Conservation (phyloP, 2,329 filamentous ascomycete genomes). For the Beauveria australis region DNA sequence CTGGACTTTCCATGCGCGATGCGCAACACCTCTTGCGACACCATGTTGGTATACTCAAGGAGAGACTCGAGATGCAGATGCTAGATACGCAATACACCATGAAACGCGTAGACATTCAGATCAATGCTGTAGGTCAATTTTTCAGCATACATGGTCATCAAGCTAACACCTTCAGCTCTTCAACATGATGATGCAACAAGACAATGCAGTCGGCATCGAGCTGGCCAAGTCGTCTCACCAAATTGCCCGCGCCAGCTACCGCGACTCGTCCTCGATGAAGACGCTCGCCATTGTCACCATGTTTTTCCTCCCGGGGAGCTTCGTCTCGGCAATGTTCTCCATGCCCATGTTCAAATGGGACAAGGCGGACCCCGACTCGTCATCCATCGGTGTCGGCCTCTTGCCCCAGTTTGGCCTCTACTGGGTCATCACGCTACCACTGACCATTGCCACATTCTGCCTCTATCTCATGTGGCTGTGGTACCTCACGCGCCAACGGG, state of each 20-base stretch:
- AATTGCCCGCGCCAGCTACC: slow-evolving; percentile 28
- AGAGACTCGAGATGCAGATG: slow-evolving; percentile 27
- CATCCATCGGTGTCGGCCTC: slow-evolving; percentile 21
- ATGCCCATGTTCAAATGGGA: slow-evolving; percentile 28
- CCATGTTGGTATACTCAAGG: slow-evolving; percentile 22
- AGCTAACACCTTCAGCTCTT: slow-evolving; percentile 21
- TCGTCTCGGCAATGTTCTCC: slow-evolving; percentile 34
- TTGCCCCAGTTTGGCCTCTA: slow-evolving; percentile 31
- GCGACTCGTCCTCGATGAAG: slow-evolving; percentile 36
- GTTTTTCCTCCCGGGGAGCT: slow-evolving; percentile 35
- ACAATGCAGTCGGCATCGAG: slow-evolving; percentile 26
- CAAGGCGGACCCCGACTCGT: slow-evolving; percentile 13
- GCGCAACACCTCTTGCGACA: slow-evolving; percentile 18
- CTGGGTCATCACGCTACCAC: slow-evolving; percentile 32
- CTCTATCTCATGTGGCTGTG: slow-evolving; percentile 27
- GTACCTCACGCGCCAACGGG: slow-evolving; percentile 20
- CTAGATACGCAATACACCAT: slow-evolving; percentile 28
- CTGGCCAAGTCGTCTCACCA: slow-evolving; percentile 21
- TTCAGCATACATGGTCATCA: neutral
- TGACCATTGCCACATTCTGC: slow-evolving; percentile 27
- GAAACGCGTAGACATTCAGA: slow-evolving; percentile 32
- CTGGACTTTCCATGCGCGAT: neutral
- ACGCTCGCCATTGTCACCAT: slow-evolving; percentile 34
- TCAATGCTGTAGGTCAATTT: slow-evolving; percentile 24
- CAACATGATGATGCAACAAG: slow-evolving; percentile 29